Percentiles rank a stretch among this genome's conserved stretches.
phyloP scores from a whole-genome alignment of 331 rosid genomes.

The Quercus tomentella region DNA sequence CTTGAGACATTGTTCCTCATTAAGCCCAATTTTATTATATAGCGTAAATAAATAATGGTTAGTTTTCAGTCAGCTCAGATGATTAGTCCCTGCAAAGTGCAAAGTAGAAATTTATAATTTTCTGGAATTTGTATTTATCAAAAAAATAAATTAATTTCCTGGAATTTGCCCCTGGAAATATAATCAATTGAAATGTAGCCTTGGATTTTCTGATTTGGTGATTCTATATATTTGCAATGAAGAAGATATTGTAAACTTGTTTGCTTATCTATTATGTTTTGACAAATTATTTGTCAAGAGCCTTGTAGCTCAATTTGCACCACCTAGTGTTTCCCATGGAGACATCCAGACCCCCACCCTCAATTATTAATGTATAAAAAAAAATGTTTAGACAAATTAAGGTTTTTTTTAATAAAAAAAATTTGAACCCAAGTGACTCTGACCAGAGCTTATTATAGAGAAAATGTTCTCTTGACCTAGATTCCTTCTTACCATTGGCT shows the following conservation, averaged over 20 bases:
- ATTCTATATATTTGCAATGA: not conserved
- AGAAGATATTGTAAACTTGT: not conserved
- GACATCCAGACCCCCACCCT: no score
- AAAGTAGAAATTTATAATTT: no score
- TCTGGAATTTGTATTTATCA: no score
- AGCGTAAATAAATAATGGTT: not conserved
- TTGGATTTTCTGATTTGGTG: not conserved
- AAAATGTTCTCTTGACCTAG: not conserved
- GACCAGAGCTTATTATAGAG: not conserved
- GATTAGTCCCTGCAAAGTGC: not conserved
- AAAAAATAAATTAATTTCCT: no score
- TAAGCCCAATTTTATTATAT: not conserved
- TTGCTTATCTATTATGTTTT: not conserved
- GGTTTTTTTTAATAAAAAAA: no score
- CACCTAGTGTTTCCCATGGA: no score
- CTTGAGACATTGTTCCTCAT: not conserved
- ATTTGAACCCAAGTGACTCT: not conserved
- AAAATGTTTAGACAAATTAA: no score
- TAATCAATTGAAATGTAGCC: not conserved
- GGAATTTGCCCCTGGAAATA: not conserved
- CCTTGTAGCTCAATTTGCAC: no score
- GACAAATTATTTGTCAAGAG: no score
- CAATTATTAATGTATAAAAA: no score
- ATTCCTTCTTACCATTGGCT: not conserved
- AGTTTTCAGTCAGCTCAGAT: not conserved